Base-by-base conservation (phyloP, 305 asterid genomes). In the Fraxinus angustifolia region DNA sequence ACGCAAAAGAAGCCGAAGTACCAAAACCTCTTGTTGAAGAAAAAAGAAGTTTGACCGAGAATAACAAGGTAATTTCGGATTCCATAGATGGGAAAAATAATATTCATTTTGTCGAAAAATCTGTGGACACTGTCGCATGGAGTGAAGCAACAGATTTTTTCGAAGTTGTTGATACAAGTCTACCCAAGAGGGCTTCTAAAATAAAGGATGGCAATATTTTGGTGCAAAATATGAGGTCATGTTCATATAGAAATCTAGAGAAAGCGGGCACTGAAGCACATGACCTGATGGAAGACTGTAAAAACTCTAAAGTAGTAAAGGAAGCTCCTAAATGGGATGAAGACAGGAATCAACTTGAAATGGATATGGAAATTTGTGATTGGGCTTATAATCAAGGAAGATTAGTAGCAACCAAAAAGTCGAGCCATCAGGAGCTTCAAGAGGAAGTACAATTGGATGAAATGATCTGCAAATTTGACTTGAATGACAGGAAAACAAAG, bases 141-240 rank as follows among this genome's bases (percentile, higher is more conserved):
- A 86, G 78, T 82, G 89, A 86, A 80, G 86, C 33, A 79, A 81
- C 81, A 1, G 90, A 77, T 71, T 86, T 85, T 78, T 83, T 85
- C 76, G 92, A 88, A 91, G 89, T 86, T 58, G 31, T 79, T 79
- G 87, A 81, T 81, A 79, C 84, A 23, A 90, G 81, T 80, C 74
- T 82, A 33, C 82, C 87, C 80, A 65, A 78, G 50, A 77, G 53
- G 80, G 67, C 81, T 42, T 79, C 86, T 75, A 84, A 86, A 83
- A 79, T 83, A n/a, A 81, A 78, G 50, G 83, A 78, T 80, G 86
- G 79, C 45, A 83, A 85, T 67, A 31, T 70, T 78, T 53, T 36
- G 77, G 70, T 80, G 82, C 88, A 79, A 77, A 83, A 73, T 42
- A 79, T 70, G 83, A 84, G 79, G 70, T 83, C 36, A 80, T 45